Conservation (phyloP, 768 basidiomycete species). For the Boletus speciosus region DNA sequence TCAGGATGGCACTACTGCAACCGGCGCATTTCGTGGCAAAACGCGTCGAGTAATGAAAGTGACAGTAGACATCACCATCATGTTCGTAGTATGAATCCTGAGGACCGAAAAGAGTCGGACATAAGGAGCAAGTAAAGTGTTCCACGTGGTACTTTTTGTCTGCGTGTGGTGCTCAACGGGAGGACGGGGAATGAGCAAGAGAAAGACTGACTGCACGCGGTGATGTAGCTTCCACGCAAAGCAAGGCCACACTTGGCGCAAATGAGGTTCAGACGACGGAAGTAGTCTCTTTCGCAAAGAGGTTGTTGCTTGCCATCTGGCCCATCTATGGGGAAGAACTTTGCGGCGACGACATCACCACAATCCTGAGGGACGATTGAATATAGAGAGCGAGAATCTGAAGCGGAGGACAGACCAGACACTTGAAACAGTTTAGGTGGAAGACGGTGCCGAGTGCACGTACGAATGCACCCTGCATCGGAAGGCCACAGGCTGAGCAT, state of each 20-base stretch:
- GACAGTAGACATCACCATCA: slow-evolving; percentile 95
- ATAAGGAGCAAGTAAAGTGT: slow-evolving; percentile 98
- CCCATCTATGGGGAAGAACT: slow-evolving; percentile 98
- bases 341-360: slow-evolving; percentile 91
- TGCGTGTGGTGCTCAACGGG: slow-evolving; percentile 33
- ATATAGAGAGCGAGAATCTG: not conserved
- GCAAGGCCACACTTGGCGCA: slow-evolving; percentile 96
- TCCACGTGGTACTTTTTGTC: slow-evolving; percentile 99
- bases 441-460: slow-evolving; percentile 90
- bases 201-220: slow-evolving; percentile 83
- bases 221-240: slow-evolving; percentile 95
- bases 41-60: slow-evolving; percentile 98
- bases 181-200: not conserved
- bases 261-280: slow-evolving; percentile 91
- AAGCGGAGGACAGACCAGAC: slow-evolving; percentile 63
- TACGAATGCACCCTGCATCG: slow-evolving; percentile 95
- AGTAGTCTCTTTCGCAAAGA: slow-evolving; percentile 98
- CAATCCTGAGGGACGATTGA: slow-evolving; percentile 67
- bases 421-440: slow-evolving; percentile 98
- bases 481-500: slow-evolving; percentile 74
- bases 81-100: slow-evolving; percentile 99
- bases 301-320: slow-evolving; percentile 85
- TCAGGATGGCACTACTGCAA: slow-evolving; percentile 94
- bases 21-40: slow-evolving; percentile 99
- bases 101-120: slow-evolving; percentile 93